Conservation (phyloP, 2,329 filamentous ascomycete species). For the Orbilia brochopaga region DNA sequence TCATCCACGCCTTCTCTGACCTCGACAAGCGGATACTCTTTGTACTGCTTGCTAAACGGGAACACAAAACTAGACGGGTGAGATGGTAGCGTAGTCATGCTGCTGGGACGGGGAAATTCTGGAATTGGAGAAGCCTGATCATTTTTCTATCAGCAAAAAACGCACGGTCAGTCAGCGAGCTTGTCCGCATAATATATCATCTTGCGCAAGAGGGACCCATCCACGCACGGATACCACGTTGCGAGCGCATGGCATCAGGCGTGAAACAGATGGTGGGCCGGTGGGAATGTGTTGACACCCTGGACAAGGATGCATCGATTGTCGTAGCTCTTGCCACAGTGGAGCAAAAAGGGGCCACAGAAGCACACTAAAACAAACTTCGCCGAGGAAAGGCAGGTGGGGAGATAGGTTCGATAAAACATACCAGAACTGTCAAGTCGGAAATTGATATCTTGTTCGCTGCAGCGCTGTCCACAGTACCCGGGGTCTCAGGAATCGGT, state of each 20-base stretch:
- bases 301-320: conserved; percentile 24
- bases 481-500: conserved; percentile 46
- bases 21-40: conserved; percentile 10
- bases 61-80: conserved; percentile 37
- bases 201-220: conserved; percentile 14
- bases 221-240: conserved; percentile 20
- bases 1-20: conserved; percentile 23
- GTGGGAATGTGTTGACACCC: conserved; percentile 45
- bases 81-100: conserved; percentile 42
- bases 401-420: conserved; percentile 41
- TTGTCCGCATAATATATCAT: conserved; percentile 6
- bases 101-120: conserved; percentile 40
- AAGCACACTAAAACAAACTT: conserved; percentile 12
- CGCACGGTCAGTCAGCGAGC: conserved; percentile 14
- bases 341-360: conserved; percentile 39
- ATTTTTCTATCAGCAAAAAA: conserved; percentile 25
- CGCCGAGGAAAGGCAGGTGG: conserved; percentile 9
- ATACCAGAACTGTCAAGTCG: conserved; percentile 28
- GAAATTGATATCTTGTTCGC: conserved; percentile 31
- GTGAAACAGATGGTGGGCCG: conserved; percentile 41
- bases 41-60: conserved; percentile 31
- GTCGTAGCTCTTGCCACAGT: conserved; percentile 48
- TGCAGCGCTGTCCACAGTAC: conserved; percentile 24
- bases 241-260: conserved; percentile 34
- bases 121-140: conserved; percentile 41